Percentiles rank a stretch among this genome's conserved stretches.
Evolutionary conservation across 1,284 basidiomycete genomes (phyloP).

Genomic region (Tranzscheliella williamsii): DNA sequence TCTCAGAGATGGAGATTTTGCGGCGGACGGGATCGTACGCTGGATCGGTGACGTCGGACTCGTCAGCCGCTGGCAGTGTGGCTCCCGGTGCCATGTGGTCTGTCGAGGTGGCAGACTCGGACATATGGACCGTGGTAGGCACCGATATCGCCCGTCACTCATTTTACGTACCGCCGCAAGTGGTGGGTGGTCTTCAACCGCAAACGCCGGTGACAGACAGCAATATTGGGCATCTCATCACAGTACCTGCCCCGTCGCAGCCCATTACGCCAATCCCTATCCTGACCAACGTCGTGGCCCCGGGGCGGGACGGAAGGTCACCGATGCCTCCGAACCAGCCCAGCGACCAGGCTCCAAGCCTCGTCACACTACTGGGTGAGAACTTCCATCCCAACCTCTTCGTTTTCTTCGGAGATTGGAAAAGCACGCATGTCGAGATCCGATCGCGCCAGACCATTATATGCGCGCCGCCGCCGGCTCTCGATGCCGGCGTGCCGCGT

Average conservation of each 20-base stretch:
- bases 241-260: slow-evolving; percentile 62
- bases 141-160: slow-evolving; percentile 65
- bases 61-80: slow-evolving; percentile 34
- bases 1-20: slow-evolving; percentile 27
- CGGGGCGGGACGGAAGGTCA: slow-evolving; percentile 68
- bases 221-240: slow-evolving; percentile 45
- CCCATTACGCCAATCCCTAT: slow-evolving; percentile 51
- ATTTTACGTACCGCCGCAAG: slow-evolving; percentile 60
- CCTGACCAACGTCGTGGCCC: slow-evolving; percentile 74
- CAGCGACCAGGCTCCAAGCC: slow-evolving; percentile 64
- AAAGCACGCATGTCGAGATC: slow-evolving; percentile 82
- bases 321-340: slow-evolving; percentile 13
- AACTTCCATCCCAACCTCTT: slow-evolving; percentile 82
- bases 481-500: slow-evolving; percentile 34
- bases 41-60: slow-evolving; percentile 37
- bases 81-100: slow-evolving; percentile 42
- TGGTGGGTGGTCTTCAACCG: slow-evolving; percentile 33
- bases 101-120: slow-evolving; percentile 65
- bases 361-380: slow-evolving; percentile 85
- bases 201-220: slow-evolving; percentile 17
- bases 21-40: slow-evolving; percentile 36
- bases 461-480: slow-evolving; percentile 55
- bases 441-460: slow-evolving; percentile 77
- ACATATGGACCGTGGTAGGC: slow-evolving; percentile 90
- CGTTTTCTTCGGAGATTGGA: slow-evolving; percentile 86